Evolutionary conservation across 495 filamentous ascomycete species (phyloP).

Genomic region (Darksidea phi): DNA sequence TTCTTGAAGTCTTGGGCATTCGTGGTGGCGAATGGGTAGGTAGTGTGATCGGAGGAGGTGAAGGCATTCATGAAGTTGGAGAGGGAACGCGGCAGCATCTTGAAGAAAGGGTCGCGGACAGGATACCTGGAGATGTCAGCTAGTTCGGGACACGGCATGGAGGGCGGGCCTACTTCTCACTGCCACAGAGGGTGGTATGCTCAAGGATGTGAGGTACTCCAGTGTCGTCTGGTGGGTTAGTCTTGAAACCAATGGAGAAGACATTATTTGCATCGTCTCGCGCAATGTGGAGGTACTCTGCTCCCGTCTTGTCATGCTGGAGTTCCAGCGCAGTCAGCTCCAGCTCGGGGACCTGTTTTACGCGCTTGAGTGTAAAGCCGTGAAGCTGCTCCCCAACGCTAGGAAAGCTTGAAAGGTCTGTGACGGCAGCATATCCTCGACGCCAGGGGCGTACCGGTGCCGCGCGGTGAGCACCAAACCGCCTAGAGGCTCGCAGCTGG

Average conservation of each 20-base stretch:
- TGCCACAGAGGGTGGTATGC: constrained; percentile 96
- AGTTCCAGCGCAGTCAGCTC: constrained; percentile 88
- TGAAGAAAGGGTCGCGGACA: constrained; percentile 97
- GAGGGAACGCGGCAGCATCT: constrained; percentile 95
- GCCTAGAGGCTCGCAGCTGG: constrained; percentile 17
- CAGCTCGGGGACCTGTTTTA: constrained; percentile 89
- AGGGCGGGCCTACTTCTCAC: constrained; percentile 67
- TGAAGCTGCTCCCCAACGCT: constrained; percentile 79
- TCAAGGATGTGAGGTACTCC: constrained; percentile 97
- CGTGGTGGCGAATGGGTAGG: constrained; percentile 97
- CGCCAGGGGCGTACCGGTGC: not conserved
- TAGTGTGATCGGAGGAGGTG: constrained; percentile 94
- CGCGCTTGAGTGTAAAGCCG: constrained; percentile 85
- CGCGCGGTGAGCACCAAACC: not conserved
- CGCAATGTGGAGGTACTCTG: constrained; percentile 92
- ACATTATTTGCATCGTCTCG: constrained; percentile 98
- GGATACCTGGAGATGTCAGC: constrained; percentile 64
- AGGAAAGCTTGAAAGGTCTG: constrained; percentile 68
- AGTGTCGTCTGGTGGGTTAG: constrained; percentile 93
- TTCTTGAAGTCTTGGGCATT: constrained; percentile 94
- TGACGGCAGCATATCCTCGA: constrained; percentile 63
- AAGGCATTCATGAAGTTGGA: constrained; percentile 99
- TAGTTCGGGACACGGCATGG: constrained; percentile 24
- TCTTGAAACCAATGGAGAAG: constrained; percentile 98
- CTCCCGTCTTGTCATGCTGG: constrained; percentile 88